These are phyloP conservation scores for Alternaria sp. DNA, from an alignment of 2,329 filamentous ascomycete species.

Conservation along the genomic window DNA sequence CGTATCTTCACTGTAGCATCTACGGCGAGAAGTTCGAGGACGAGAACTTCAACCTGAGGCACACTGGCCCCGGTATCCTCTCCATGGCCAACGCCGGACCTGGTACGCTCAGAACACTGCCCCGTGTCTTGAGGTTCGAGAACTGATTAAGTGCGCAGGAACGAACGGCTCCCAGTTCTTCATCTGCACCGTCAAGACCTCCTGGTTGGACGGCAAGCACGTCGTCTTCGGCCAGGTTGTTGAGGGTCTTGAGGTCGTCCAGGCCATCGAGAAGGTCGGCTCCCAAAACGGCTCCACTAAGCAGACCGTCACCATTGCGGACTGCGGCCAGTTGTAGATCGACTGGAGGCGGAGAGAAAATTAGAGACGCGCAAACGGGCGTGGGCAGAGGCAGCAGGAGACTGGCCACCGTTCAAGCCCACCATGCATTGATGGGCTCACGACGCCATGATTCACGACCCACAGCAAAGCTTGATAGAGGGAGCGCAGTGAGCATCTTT, in stretches of 20 bases:
- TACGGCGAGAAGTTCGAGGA: slow-evolving; percentile 97
- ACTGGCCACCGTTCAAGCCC: background rate
- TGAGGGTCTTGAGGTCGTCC: slow-evolving; percentile 33
- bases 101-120: background rate
- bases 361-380: background rate
- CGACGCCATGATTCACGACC: slow-evolving; percentile 12
- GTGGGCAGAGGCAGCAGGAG: background rate
- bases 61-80: slow-evolving; percentile 89
- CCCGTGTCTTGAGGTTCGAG: background rate
- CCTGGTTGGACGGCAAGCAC: slow-evolving; percentile 79
- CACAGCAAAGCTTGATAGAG: slow-evolving; percentile 10
- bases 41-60: slow-evolving; percentile 91
- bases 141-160: slow-evolving; percentile 44
- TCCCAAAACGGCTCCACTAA: slow-evolving; percentile 28
- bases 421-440: background rate
- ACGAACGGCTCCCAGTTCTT: slow-evolving; percentile 99
- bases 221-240: slow-evolving; percentile 80
- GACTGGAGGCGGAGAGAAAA: background rate
- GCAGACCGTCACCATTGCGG: slow-evolving; percentile 29
- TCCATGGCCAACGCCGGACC: slow-evolving; percentile 98
- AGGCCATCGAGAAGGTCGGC: slow-evolving; percentile 32
- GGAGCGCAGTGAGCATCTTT: slow-evolving; percentile 1
- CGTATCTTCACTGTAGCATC: slow-evolving; percentile 60
- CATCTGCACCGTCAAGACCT: slow-evolving; percentile 90
- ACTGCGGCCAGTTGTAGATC: slow-evolving; percentile 33